Percentiles rank a stretch among this genome's conserved stretches.
These are phyloP conservation scores for Corrigiola litoralis DNA, from an alignment of 179 eudicot species.

Conservation along the genomic window DNA sequence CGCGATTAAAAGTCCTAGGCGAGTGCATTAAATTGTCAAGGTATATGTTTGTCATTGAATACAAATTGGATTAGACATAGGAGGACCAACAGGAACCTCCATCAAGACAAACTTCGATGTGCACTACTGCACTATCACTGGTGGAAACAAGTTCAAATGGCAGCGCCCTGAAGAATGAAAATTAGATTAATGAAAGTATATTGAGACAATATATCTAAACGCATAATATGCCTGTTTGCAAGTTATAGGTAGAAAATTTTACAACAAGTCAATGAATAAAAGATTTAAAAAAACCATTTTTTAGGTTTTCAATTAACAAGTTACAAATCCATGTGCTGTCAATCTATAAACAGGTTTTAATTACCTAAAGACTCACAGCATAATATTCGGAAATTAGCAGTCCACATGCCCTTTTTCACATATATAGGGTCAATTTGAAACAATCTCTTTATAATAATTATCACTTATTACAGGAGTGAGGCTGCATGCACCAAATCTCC, in stretches of 20 bases:
- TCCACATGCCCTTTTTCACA: neutral
- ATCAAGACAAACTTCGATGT: neutral
- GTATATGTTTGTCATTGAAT: slow-evolving; percentile 2
- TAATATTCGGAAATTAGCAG: neutral
- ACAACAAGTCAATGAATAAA: neutral
- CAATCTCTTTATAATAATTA: neutral
- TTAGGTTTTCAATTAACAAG: neutral
- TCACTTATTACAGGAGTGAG: no score
- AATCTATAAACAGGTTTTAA: neutral
- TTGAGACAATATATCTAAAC: neutral
- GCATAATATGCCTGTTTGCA: neutral
- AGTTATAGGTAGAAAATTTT: neutral
- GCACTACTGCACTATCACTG: neutral
- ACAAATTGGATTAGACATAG: neutral
- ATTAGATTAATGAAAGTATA: neutral
- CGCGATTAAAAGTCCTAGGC: slow-evolving; percentile 5
- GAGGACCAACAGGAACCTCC: slow-evolving; percentile 3
- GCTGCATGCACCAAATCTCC: no score
- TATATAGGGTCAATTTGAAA: no score
- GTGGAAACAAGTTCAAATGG: slow-evolving; percentile 14
- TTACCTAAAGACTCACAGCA: no score
- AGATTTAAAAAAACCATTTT: neutral
- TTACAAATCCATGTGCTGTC: neutral
- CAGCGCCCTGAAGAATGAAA: slow-evolving; percentile 8
- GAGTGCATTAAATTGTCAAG: slow-evolving; percentile 9